Conservation (phyloP, 192 early-diverging fungal genomes). For the Coemansia sp. region DNA sequence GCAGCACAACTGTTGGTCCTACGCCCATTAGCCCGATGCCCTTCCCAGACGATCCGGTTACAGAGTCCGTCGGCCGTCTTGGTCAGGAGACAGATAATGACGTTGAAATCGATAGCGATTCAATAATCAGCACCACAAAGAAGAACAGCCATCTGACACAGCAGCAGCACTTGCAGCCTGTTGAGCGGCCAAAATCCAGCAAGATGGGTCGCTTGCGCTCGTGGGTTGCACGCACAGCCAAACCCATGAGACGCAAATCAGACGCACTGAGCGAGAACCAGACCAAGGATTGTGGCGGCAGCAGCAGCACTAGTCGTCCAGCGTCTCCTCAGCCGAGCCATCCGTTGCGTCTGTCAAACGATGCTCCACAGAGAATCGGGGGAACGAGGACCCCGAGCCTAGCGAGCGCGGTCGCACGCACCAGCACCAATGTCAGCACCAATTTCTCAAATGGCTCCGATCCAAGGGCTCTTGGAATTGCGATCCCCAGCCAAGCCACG, state of each 20-base stretch:
- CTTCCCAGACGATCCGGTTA: constrained; percentile 44
- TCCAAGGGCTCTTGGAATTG: constrained; percentile 33
- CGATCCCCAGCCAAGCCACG: constrained; percentile 8
- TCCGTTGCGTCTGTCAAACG: not conserved
- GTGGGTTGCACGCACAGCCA: constrained; percentile 52
- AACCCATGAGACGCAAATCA: constrained; percentile 54
- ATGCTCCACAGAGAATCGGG: not conserved
- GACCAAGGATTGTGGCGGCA: constrained; percentile 10
- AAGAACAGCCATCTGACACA: not conserved
- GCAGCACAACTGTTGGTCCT: not conserved
- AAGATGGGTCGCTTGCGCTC: constrained; percentile 50
- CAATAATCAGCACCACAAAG: not conserved
- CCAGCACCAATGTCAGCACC: constrained; percentile 20
- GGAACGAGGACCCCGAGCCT: constrained; percentile 1
- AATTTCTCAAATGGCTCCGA: constrained; percentile 24
- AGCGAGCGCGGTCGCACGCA: constrained; percentile 9
- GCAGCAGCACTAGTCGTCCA: constrained; percentile 11
- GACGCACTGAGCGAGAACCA: constrained; percentile 30
- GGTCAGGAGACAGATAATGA: constrained; percentile 25
- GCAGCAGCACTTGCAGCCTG: constrained; percentile 15
- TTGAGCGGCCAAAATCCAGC: constrained; percentile 50
- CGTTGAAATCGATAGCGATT: constrained; percentile 16
- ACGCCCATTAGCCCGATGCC: constrained; percentile 50
- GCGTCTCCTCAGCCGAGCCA: constrained; percentile 17
- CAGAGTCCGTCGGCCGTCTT: constrained; percentile 12